Base-by-base conservation (phyloP, 2,329 filamentous ascomycete species). In the Fusarium incarnatum region DNA sequence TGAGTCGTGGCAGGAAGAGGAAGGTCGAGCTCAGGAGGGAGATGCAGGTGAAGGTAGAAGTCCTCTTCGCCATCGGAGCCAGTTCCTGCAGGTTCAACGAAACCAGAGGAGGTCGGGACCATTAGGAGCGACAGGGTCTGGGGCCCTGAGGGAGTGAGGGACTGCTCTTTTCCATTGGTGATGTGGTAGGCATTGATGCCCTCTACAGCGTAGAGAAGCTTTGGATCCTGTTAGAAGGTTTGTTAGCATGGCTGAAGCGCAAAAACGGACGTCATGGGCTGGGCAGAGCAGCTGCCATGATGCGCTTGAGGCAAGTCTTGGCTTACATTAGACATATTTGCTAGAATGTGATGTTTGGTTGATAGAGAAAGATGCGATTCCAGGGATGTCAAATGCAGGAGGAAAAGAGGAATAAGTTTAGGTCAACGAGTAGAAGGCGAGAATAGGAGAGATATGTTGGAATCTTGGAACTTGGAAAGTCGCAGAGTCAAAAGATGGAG, bases 31-130 rank as follows among this genome's bases (percentile, higher is more conserved):
- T 98, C 95, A 22, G 95, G 95, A 16, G 95, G 94, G 12, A 98
- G 89, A 76, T 98, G 94, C 25, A 99, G 88, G 80, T 98, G 95
- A 8, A 99, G 89, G 79, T 98, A 98, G 83, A 98, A 98, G 84
- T 98, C 96, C 78, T 98, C 92, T 77, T 94, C 91, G 70, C 88
- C 91, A 70, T 88, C 73, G 47, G 86, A 84, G 58, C 88, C 85
- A 46, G 88, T 83, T 60, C 86, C 87, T 15, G 83, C 75, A 12
- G 81, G 77, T 61, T 88, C 87, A 49, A 86, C 85, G 75, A 89
- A 92, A 25, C 91, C 88, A 30, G 93, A 93, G 18, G 91, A 92
- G 5, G 95, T 98, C 9, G 95, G 95, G 20, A 98, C 95, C 95
- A 98, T 98, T 75, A 98, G 83, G 60, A 98, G 86, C 23, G 95